Evolutionary conservation across 2,329 filamentous ascomycete species (phyloP).

Genomic region (Cryphonectria radicalis): DNA sequence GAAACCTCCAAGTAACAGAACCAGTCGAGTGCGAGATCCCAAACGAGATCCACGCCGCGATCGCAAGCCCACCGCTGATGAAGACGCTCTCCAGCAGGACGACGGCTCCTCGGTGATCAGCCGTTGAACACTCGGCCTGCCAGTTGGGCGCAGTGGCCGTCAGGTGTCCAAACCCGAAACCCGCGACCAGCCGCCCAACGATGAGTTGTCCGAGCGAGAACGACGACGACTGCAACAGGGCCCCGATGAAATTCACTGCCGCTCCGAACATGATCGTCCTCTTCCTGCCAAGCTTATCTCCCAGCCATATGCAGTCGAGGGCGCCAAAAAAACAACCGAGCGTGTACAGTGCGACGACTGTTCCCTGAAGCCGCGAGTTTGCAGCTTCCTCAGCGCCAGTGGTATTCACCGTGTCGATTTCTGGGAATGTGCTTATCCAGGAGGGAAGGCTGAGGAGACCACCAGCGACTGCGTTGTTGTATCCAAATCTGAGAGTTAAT

Average conservation of each 20-base stretch:
- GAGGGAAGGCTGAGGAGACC: constrained; percentile 13
- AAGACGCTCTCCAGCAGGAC: constrained; percentile 65
- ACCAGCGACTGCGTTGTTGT: constrained; percentile 17
- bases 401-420: constrained; percentile 4
- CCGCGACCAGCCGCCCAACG: constrained; percentile 48
- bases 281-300: constrained; percentile 47
- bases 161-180: constrained; percentile 46
- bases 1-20: constrained; percentile 63
- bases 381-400: constrained; percentile 5
- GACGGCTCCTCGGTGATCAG: constrained; percentile 62
- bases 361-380: constrained; percentile 12
- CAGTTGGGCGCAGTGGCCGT: constrained; percentile 59
- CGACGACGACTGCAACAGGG: constrained; percentile 45
- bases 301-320: constrained; percentile 39
- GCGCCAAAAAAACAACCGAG: constrained; percentile 39
- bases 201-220: constrained; percentile 48
- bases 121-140: constrained; percentile 63
- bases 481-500: constrained; percentile 12
- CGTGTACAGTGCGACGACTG: constrained; percentile 4
- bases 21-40: constrained; percentile 57
- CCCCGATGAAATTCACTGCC: constrained; percentile 48
- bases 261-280: constrained; percentile 47
- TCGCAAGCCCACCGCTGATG: constrained; percentile 60
- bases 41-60: constrained; percentile 65
- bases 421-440: constrained; percentile 11